Percentiles rank a stretch among this genome's conserved stretches.
phyloP scores from a whole-genome alignment of 176 grass and related monocot species.

The Juncus inflexus region DNA sequence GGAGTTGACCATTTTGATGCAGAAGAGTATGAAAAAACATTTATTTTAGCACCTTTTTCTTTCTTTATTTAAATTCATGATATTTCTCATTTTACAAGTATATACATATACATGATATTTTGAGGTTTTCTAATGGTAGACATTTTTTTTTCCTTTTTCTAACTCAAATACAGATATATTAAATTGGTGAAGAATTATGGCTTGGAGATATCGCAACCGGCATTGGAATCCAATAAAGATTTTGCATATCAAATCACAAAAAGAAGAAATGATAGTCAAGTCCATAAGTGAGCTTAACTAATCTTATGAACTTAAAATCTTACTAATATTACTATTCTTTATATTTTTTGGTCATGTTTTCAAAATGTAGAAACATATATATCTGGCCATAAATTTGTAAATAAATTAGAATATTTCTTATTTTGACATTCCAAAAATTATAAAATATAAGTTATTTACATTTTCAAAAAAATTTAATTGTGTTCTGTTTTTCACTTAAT shows the following conservation, averaged over 20 bases:
- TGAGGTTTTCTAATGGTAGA: too few relatives aligned
- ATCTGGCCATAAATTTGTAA: not conserved
- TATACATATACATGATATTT: not conserved
- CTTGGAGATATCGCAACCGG: constrained; percentile 49
- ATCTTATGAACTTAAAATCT: not conserved
- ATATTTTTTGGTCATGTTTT: not conserved
- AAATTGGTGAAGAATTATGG: constrained; percentile 44
- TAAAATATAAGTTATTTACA: not conserved
- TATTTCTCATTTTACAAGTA: not conserved
- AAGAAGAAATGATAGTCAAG: constrained; percentile 30
- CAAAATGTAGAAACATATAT: not conserved
- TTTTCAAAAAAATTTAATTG: not conserved
- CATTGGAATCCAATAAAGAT: constrained; percentile 23
- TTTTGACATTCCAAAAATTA: too few relatives aligned
- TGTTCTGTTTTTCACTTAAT: not conserved
- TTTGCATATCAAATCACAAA: constrained; percentile 36
- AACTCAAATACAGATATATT: constrained; percentile 30
- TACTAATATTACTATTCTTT: not conserved
- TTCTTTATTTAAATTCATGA: too few relatives aligned
- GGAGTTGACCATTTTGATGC: constrained; percentile 42
- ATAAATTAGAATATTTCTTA: not conserved
- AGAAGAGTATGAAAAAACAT: constrained; percentile 34
- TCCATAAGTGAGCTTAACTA: constrained; percentile 35
- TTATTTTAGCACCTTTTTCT: not conserved
- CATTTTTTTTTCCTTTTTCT: too few relatives aligned